Evolutionary conservation across 2,329 filamentous ascomycete species (phyloP).

Genomic region (Pestalotiopsis sp.): DNA sequence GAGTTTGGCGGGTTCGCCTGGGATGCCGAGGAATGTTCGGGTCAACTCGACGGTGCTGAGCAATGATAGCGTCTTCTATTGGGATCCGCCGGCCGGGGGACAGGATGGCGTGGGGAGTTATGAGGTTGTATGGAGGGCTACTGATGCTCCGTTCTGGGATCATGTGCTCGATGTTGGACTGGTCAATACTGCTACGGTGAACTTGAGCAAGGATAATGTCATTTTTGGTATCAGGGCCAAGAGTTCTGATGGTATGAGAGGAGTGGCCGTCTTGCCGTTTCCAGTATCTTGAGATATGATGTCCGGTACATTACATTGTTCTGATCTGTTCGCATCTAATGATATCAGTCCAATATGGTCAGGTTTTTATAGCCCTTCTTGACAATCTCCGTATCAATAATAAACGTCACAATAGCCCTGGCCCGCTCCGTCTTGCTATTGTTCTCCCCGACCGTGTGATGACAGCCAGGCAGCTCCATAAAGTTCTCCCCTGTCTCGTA

Average conservation of each 20-base stretch:
- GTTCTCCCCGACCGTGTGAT: not conserved
- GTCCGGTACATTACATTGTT: not conserved
- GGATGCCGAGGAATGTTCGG: slow-evolving; percentile 49
- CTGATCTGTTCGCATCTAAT: not conserved
- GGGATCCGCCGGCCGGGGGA: slow-evolving; percentile 41
- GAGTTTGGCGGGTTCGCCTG: slow-evolving; percentile 54
- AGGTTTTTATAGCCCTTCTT: not conserved
- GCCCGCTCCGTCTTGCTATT: not conserved
- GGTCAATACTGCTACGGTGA: slow-evolving; percentile 44
- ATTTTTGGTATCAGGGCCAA: slow-evolving; percentile 55
- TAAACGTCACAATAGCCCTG: not conserved
- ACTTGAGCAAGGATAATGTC: slow-evolving; percentile 59
- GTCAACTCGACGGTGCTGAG: slow-evolving; percentile 46
- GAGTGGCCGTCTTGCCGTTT: slow-evolving; percentile 33
- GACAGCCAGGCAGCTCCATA: not conserved
- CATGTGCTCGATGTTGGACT: slow-evolving; percentile 50
- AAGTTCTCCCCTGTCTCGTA: not conserved
- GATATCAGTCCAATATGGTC: not conserved
- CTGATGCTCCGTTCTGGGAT: slow-evolving; percentile 52
- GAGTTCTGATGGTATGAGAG: slow-evolving; percentile 26
- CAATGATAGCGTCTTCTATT: slow-evolving; percentile 53
- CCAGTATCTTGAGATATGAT: slow-evolving; percentile 17
- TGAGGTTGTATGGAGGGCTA: slow-evolving; percentile 59
- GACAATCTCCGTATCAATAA: not conserved
- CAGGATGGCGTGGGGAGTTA: slow-evolving; percentile 44